phyloP scores from a whole-genome alignment of 2,329 filamentous ascomycete genomes.

The Claviceps quebecensis region DNA sequence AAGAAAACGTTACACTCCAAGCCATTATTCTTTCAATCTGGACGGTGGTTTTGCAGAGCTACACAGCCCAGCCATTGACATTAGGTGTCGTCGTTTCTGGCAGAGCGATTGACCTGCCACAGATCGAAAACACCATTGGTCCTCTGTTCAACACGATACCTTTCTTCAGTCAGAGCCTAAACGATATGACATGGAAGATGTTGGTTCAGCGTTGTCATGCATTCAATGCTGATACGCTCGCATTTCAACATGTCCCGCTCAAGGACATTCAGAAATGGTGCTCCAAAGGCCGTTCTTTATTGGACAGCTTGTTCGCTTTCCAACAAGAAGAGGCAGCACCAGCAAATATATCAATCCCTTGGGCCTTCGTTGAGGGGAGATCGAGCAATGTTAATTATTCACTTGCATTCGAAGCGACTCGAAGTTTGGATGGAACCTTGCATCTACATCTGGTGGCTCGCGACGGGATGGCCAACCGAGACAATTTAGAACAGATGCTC shows the following conservation, averaged over 20 bases:
- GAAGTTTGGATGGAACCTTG: conserved; percentile 33
- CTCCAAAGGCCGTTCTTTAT: conserved; percentile 44
- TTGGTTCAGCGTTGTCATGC: conserved; percentile 52
- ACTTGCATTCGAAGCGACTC: conserved; percentile 59
- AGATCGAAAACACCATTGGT: conserved; percentile 55
- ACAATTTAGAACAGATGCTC: conserved; percentile 22
- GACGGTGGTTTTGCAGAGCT: conserved; percentile 44
- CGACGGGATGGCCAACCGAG: conserved; percentile 19
- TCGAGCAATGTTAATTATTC: conserved; percentile 51
- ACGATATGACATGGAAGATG: conserved; percentile 40
- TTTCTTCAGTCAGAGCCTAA: conserved; percentile 37
- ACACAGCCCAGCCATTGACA: conserved; percentile 32
- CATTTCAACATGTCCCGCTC: conserved; percentile 60
- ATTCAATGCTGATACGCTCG: conserved; percentile 52
- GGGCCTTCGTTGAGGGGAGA: conserved; percentile 35
- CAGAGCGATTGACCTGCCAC: conserved; percentile 53
- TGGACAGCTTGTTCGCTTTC: conserved; percentile 75
- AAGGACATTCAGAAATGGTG: conserved; percentile 73
- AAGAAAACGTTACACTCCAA: conserved; percentile 62
- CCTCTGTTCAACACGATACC: conserved; percentile 87
- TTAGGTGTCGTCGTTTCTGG: conserved; percentile 72
- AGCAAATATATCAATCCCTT: conserved; percentile 26
- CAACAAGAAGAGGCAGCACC: conserved; percentile 35
- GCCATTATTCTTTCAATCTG: conserved; percentile 65
- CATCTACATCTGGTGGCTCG: conserved; percentile 47